These are phyloP conservation scores for Coemansia umbellata DNA, from an alignment of 192 early-diverging fungal species.

Conservation along the genomic window DNA sequence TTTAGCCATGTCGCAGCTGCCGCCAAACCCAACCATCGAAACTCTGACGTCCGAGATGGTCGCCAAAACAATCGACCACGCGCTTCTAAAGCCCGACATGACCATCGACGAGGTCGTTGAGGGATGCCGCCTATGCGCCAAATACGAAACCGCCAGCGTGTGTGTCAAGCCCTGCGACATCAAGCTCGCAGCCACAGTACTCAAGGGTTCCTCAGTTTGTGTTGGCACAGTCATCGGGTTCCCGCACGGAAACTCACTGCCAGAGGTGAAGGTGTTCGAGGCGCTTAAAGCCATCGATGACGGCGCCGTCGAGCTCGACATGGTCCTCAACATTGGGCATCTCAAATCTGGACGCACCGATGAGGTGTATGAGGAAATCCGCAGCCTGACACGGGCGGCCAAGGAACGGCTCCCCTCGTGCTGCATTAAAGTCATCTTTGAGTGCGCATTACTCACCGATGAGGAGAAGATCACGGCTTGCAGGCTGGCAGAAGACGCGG, in stretches of 20 bases:
- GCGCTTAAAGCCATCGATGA: conserved; percentile 53
- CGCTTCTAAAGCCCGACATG: conserved; percentile 55
- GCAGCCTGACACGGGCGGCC: conserved; percentile 28
- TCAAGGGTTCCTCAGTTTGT: conserved; percentile 47
- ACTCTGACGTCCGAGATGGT: conserved; percentile 51
- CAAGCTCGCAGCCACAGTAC: conserved; percentile 34
- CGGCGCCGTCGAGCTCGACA: conserved; percentile 59
- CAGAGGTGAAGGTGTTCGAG: conserved; percentile 54
- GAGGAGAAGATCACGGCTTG: conserved; percentile 54
- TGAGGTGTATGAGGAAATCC: conserved; percentile 50
- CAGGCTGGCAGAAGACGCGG: conserved; percentile 39
- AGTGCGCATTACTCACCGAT: conserved; percentile 55
- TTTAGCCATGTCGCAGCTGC: conserved; percentile 7
- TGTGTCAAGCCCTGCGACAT: conserved; percentile 65
- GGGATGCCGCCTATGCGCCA: conserved; percentile 52
- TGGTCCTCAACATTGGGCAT: conserved; percentile 57
- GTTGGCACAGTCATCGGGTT: conserved; percentile 61
- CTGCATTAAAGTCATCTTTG: conserved; percentile 60
- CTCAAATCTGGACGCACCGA: conserved; percentile 47
- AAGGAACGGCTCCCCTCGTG: conserved; percentile 43
- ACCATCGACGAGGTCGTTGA: conserved; percentile 52
- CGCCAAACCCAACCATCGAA: conserved; percentile 35
- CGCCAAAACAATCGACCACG: conserved; percentile 59
- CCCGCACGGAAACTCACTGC: conserved; percentile 55
- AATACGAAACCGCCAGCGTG: conserved; percentile 54